Base-by-base conservation (phyloP, 2,329 filamentous ascomycete genomes). In the Fusarium dlaminii region DNA sequence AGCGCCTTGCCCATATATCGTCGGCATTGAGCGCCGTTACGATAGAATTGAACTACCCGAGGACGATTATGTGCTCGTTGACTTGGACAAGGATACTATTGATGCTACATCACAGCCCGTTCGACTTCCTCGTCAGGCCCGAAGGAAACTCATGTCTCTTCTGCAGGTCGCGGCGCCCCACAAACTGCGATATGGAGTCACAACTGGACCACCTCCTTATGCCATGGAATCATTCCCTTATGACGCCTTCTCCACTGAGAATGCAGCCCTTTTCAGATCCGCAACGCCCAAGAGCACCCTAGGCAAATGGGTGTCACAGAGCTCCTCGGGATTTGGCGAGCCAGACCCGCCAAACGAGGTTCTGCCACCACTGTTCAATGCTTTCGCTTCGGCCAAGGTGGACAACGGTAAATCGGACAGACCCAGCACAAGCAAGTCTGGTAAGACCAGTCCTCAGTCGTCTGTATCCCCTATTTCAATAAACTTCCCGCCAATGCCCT, bases 1-100 rank as follows among this genome's bases (percentile, higher is more conserved):
- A 78, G 96, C 96, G 2, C 96, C 96, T 6, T 98, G 96, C 77
- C 96, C 96, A 1, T 99, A 98, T 79, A 98, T 99, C 75, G 94
- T 98, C 48, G 96, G 96, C 55, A 94, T 99, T 66, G 96, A 99
- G 84, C 90, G 95, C 75, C 91, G 95, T 65, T 98, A 98, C 80
- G 94, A 97, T 77, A 90, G 90, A 65, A 90, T 95, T 52, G 92
- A 95, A 76, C 88, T 98, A 46, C 96, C 96, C 0, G 94, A 98
- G 12, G 96, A 98, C 78, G 96, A 98, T 80, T 98, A 96, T 81
- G 95, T 98, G 24, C 87, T 98, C 22, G 95, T 98, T 40, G 96
- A 99, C 82, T 86, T 99, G 58, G 96, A 99, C 82, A 91, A 93
- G 81, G 94, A 99, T 82, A 91, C 91, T 22, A 95, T 99, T 69